Conservation (phyloP, 345 rosid species). For the Raphanus sativus region DNA sequence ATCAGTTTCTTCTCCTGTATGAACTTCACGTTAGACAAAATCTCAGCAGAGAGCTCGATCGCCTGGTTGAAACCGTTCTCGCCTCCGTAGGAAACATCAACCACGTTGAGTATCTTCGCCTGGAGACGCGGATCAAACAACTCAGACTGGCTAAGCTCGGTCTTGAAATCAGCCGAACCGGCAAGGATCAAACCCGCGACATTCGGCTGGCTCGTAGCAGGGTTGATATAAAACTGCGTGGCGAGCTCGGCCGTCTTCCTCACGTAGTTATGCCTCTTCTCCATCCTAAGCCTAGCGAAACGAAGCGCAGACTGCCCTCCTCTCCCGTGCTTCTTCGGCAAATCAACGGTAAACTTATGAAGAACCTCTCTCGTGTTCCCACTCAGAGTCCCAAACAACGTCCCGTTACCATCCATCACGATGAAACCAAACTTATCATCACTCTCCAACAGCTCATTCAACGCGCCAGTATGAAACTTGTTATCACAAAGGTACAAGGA, state of each 20-base stretch:
- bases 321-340: slow-evolving; percentile 94
- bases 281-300: slow-evolving; percentile 94
- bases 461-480: slow-evolving; percentile 84
- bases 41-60: slow-evolving; percentile 84
- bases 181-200: slow-evolving; percentile 89
- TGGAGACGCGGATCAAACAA: slow-evolving; percentile 96
- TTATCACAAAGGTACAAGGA: slow-evolving; percentile 86
- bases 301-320: slow-evolving; percentile 98
- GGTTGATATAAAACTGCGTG: slow-evolving; percentile 82
- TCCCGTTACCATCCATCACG: slow-evolving; percentile 94
- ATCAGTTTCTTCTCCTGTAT: slow-evolving; percentile 90
- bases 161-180: slow-evolving; percentile 95
- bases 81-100: slow-evolving; percentile 93
- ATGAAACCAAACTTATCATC: slow-evolving; percentile 94
- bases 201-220: slow-evolving; percentile 92
- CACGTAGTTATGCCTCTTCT: slow-evolving; percentile 89
- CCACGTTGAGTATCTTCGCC: slow-evolving; percentile 85
- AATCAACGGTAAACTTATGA: slow-evolving; percentile 86
- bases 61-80: slow-evolving; percentile 95
- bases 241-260: slow-evolving; percentile 97
- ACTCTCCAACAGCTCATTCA: slow-evolving; percentile 81
- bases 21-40: slow-evolving; percentile 84
- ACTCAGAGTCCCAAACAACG: slow-evolving; percentile 85
- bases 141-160: slow-evolving; percentile 92
- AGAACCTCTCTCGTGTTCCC: slow-evolving; percentile 91